Evolutionary conservation across 176 grass and related monocot genomes (phyloP), one percentile per base, ranked within the genome.

Genomic region (Aechmea fasciata): DNA sequence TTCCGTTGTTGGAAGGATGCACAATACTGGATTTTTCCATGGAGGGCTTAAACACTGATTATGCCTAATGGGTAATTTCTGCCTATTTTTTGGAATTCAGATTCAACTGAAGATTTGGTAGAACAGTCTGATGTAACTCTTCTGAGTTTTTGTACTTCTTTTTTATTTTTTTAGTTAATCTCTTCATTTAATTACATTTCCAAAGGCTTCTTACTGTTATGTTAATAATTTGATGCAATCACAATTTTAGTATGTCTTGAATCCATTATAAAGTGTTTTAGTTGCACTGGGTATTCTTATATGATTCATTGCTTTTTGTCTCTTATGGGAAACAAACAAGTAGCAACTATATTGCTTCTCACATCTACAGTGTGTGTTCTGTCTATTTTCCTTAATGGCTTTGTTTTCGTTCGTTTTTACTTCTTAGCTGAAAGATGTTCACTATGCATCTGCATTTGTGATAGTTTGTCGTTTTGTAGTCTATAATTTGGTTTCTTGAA

Each of bases 81-180:
- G 33, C 73, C 64, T 61, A 10, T 59, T n/a, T 59, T 59, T 59
- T 41, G 69, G 64, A 65, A 81, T 81, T 81, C 76, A 73, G 77
- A 72, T 50, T 85, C 63, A 69, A 70, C 73, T 81, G 68, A 85
- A 77, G 78, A 67, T 65, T 73, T 54, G 26, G 69, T 81, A 77
- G 73, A 73, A 85, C 65, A 69, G 67, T 77, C 78, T 80, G 48
- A 65, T 81, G 78, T 81, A 85, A 70, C 78, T 73, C 78, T 73
- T 54, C 76, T 48, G 71, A 76, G 50, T 47, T 85, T 73, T 73
- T 71, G 51, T 79, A 18, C 15, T 67, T 33, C 33, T 41, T 41
- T 41, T 11, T 49, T 14, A 14, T 67, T 67, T 67, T 67, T 49
- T 6, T 15, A n/a, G 65, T 69, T 81, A 80, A 57, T 80, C 29